phyloP scores from a whole-genome alignment of 257 asterid species.

The Cinchona pubescens region DNA sequence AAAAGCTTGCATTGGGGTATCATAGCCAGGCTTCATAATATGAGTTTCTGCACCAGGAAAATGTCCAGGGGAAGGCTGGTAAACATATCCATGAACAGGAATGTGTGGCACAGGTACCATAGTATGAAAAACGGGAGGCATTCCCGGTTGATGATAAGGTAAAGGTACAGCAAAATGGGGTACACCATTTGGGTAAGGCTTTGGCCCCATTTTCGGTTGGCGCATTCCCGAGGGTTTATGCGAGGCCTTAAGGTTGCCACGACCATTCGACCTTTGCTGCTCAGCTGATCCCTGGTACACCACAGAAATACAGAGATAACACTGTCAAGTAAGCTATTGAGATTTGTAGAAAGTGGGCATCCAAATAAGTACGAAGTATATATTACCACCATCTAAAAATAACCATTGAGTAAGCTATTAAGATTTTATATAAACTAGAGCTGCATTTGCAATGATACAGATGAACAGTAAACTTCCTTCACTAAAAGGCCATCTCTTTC shows the following conservation, averaged over 20 bases:
- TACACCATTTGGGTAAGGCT: conserved; percentile 50
- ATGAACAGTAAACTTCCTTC: neutral
- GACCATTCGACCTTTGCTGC: conserved; percentile 58
- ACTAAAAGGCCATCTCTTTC: neutral
- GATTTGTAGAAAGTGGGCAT: neutral
- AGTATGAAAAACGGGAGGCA: conserved; percentile 48
- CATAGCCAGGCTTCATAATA: conserved; percentile 40
- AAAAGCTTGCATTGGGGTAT: conserved; percentile 45
- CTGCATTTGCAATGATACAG: neutral
- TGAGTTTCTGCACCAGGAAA: conserved; percentile 46
- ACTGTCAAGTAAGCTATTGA: conserved; percentile 12
- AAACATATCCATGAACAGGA: conserved; percentile 54
- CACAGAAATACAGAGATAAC: neutral
- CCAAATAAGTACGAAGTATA: neutral
- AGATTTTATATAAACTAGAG: neutral
- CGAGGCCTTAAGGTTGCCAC: conserved; percentile 47
- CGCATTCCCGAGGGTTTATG: conserved; percentile 44
- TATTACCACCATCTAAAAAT: neutral
- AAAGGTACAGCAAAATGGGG: conserved; percentile 54
- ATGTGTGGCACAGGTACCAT: conserved; percentile 55
- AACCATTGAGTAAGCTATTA: neutral
- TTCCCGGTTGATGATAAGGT: conserved; percentile 45
- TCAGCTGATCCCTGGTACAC: conserved; percentile 53
- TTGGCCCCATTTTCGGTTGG: conserved; percentile 59
- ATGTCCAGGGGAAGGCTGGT: conserved; percentile 47